Conservation (phyloP, 208 protist species). For the Trypanosoma rangeli region DNA sequence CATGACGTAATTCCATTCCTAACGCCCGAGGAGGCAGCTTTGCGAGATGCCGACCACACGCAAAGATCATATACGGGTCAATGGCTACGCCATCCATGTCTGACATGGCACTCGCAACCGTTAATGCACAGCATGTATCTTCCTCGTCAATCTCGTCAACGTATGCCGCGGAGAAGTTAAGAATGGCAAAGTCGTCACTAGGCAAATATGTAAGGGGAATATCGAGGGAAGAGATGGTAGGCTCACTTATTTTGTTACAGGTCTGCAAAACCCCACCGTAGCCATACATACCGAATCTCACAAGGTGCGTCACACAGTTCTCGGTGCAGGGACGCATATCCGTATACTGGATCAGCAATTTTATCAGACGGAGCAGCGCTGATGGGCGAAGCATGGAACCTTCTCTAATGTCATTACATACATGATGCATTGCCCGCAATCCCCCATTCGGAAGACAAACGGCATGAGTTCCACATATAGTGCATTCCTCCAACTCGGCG, state of each 20-base stretch:
- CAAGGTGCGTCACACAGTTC: constrained; percentile 62
- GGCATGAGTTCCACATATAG: constrained; percentile 43
- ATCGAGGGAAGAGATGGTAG: constrained; percentile 36
- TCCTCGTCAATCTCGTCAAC: constrained; percentile 54
- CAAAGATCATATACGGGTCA: constrained; percentile 85
- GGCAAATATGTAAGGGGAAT: constrained; percentile 27
- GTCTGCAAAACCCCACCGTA: constrained; percentile 64
- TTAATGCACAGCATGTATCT: constrained; percentile 73
- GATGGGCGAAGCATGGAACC: constrained; percentile 22
- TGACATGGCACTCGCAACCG: constrained; percentile 72
- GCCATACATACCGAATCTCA: constrained; percentile 70
- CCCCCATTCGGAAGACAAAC: constrained; percentile 40
- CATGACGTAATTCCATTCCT: constrained; percentile 66
- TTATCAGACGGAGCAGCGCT: constrained; percentile 45
- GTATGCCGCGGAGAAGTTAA: constrained; percentile 45
- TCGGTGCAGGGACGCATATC: constrained; percentile 48
- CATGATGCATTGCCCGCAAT: constrained; percentile 42
- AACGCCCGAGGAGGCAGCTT: constrained; percentile 34
- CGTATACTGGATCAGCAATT: constrained; percentile 38
- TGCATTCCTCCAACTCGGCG: constrained; percentile 30
- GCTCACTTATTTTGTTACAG: constrained; percentile 28
- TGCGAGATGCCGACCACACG: constrained; percentile 58
- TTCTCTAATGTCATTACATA: constrained; percentile 48
- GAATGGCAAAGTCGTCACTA: constrained; percentile 53
- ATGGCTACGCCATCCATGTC: constrained; percentile 78